phyloP scores from a whole-genome alignment of 441 rosid species.

The California macrophylla region DNA sequence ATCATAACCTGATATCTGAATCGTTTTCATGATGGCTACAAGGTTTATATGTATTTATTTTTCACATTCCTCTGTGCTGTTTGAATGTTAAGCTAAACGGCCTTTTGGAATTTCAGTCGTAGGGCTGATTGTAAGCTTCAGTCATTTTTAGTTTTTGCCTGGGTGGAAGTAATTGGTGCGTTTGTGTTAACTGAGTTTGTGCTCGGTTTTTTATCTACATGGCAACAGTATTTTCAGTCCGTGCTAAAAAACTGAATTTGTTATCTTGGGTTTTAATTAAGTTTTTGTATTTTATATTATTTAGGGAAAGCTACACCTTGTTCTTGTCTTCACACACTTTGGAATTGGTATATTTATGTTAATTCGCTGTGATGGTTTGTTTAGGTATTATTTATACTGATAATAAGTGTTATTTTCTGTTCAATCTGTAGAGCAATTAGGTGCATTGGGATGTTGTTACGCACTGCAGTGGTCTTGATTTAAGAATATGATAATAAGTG shows the following conservation, averaged over 20 bases:
- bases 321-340: neutral
- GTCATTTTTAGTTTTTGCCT: neutral
- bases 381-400: neutral
- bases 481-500: neutral
- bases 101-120: neutral
- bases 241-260: neutral
- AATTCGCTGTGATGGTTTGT: neutral
- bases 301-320: neutral
- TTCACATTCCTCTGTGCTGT: neutral
- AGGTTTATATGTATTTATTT: neutral
- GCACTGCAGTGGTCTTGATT: neutral
- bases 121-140: neutral
- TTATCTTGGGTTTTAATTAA: neutral
- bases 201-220: neutral
- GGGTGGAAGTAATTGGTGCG: neutral
- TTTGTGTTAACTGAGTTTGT: neutral
- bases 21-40: neutral
- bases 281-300: neutral
- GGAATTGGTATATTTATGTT: neutral
- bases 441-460: neutral
- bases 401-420: neutral
- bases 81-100: neutral
- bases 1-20: neutral
- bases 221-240: neutral
- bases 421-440: neutral